phyloP scores from a whole-genome alignment of 768 basidiomycete species.

The Lactarius tabidus region DNA sequence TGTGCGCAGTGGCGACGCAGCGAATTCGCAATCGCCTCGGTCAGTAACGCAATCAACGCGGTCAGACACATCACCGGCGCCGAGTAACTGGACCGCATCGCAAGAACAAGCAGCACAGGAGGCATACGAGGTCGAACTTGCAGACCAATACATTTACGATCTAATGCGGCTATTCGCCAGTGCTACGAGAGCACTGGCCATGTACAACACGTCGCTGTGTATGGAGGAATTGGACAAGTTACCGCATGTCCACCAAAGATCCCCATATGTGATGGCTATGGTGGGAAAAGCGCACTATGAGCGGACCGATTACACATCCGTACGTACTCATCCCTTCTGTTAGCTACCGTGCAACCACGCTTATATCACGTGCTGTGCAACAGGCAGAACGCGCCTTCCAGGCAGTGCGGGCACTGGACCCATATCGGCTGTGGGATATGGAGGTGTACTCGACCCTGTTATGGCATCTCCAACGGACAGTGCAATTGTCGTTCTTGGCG shows the following conservation, averaged over 20 bases:
- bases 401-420: conserved; percentile 74
- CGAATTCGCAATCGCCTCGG: conserved; percentile 55
- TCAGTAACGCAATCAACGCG: conserved; percentile 34
- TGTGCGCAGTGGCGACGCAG: conserved; percentile 43
- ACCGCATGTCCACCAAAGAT: conserved; percentile 67
- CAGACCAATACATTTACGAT: conserved; percentile 80
- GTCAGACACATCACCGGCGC: conserved; percentile 54
- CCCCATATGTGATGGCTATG: conserved; percentile 75
- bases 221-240: conserved; percentile 73
- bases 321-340: conserved; percentile 39
- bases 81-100: conserved; percentile 58
- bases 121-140: conserved; percentile 63
- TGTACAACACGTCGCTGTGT: conserved; percentile 73
- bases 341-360: background rate
- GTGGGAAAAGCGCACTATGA: conserved; percentile 89
- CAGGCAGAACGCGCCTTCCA: conserved; percentile 91
- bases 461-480: conserved; percentile 87
- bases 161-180: conserved; percentile 77
- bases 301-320: conserved; percentile 80
- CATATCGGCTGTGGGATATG: conserved; percentile 90
- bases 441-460: conserved; percentile 94
- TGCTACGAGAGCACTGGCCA: conserved; percentile 68
- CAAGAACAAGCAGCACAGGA: conserved; percentile 71
- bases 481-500: conserved; percentile 86
- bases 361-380: conserved; percentile 23